These are phyloP conservation scores for Backusella circina DNA, from an alignment of 192 early-diverging fungal species.

Conservation along the genomic window DNA sequence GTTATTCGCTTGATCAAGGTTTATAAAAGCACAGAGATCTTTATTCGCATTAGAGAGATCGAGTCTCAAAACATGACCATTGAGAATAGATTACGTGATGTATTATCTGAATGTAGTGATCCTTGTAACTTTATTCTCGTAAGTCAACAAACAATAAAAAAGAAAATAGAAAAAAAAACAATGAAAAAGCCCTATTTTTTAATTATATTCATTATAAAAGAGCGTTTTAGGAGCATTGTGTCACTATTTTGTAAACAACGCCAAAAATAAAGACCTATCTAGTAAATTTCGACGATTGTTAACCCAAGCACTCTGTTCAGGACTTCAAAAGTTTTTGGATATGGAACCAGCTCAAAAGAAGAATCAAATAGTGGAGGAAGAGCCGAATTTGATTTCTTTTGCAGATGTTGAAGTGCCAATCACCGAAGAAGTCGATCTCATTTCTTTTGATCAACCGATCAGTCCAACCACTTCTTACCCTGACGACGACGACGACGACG, in stretches of 20 bases:
- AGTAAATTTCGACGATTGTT: constrained; percentile 19
- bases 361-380: background rate
- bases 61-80: constrained; percentile 4
- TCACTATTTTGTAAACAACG: constrained; percentile 4
- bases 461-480: background rate
- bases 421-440: constrained; percentile 5
- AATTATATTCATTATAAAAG: background rate
- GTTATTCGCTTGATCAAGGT: constrained; percentile 8
- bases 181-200: background rate
- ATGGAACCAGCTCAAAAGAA: background rate
- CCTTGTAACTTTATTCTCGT: constrained; percentile 22
- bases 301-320: background rate
- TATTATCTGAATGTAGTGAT: constrained; percentile 10
- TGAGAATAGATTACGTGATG: constrained; percentile 7
- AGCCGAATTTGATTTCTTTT: constrained; percentile 20
- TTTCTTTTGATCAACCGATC: constrained; percentile 7
- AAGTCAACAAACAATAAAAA: background rate
- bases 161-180: too few relatives aligned
- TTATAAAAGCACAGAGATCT: constrained; percentile 15
- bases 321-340: constrained; percentile 10
- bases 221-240: background rate
- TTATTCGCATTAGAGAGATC: constrained; percentile 13
- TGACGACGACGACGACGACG: background rate
- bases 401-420: background rate
- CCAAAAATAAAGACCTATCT: constrained; percentile 13